Conservation (phyloP, 176 grass and related monocot genomes). For the Oryza officinalis region DNA sequence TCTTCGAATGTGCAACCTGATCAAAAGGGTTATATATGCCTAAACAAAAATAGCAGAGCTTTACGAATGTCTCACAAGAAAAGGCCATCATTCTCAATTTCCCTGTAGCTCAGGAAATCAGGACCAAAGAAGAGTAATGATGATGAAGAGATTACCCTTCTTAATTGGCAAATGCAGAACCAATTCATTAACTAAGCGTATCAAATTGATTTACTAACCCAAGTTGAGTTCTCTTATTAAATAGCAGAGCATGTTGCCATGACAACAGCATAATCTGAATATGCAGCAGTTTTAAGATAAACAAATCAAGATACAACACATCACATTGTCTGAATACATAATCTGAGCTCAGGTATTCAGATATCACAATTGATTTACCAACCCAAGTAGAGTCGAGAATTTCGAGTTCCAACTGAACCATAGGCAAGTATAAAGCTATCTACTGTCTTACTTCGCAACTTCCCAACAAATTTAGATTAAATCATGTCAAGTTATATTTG, state of each 20-base stretch:
- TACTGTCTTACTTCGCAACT: not conserved
- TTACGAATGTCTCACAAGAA: not conserved
- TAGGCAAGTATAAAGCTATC: not conserved
- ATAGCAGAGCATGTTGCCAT: not conserved
- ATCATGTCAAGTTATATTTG: not conserved
- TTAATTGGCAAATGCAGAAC: not conserved
- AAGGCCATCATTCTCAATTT: not conserved
- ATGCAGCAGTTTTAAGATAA: not conserved
- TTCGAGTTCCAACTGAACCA: conserved; percentile 14
- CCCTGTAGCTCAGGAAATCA: not conserved
- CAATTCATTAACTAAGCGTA: not conserved
- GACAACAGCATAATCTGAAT: not conserved
- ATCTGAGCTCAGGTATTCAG: not conserved
- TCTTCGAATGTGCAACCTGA: not conserved
- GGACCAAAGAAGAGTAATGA: not conserved
- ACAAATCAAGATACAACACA: not conserved
- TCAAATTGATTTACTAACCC: not conserved
- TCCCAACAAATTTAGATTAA: not conserved
- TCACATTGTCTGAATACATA: not conserved
- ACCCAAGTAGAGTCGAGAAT: not conserved
- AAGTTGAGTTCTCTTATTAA: not conserved
- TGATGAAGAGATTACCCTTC: not conserved
- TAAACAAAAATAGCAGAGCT: not conserved
- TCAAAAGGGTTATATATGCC: not conserved
- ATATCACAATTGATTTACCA: not conserved